Evolutionary conservation across 192 early-diverging fungal species (phyloP), one percentile per base, ranked within the genome.

Genomic region (Mycoemilia scoparia): DNA sequence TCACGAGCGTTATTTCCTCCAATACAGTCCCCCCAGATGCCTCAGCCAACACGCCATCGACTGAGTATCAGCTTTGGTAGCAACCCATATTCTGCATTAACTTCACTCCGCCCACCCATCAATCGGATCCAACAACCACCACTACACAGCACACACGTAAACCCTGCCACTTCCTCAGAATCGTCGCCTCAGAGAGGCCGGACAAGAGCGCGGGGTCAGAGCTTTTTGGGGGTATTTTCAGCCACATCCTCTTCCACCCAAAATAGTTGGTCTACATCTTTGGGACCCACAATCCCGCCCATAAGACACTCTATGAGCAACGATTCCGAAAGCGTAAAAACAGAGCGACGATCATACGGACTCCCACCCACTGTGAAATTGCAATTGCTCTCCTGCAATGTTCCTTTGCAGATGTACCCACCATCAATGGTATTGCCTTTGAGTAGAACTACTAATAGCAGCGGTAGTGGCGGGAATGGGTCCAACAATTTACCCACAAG

Each of bases 341-440:
- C 58, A 15, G 24, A 52, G 14, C 59, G 59, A 11, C 36, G 42
- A 28, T 38, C 53, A 31, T 62, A 41, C 19, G 59, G 56, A 24
- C 37, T 43, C 3, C 49, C 28, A n/a, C 22, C 2, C 4, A 36
- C 32, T 3, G 39, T 56, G 6, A 29, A 36, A 3, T 29, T 30
- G 3, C 59, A 56, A 39, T 56, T 54, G 3, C 45, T 62, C 7
- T 51, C 53, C 13, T 62, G 59, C 21, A 52, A 52, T 0, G 59
- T 62, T 3, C 15, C 53, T 7, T 36, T 62, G 11, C 59, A 62
- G 23, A 62, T 62, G 53, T 40, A 49, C 34, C 59, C 59, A 10
- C 12, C 38, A 46, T 42, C 17, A 28, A 21, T 20, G 45, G 32
- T 8, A 27, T 33, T 10, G 20, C 36, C 3, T 24, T 29, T 21